A percentile compares a stretch with the other conserved stretches of the same genome.
These are phyloP conservation scores for Yueomyces sp. DNA, from an alignment of 805 yeast genomes.

Conservation along the genomic window DNA sequence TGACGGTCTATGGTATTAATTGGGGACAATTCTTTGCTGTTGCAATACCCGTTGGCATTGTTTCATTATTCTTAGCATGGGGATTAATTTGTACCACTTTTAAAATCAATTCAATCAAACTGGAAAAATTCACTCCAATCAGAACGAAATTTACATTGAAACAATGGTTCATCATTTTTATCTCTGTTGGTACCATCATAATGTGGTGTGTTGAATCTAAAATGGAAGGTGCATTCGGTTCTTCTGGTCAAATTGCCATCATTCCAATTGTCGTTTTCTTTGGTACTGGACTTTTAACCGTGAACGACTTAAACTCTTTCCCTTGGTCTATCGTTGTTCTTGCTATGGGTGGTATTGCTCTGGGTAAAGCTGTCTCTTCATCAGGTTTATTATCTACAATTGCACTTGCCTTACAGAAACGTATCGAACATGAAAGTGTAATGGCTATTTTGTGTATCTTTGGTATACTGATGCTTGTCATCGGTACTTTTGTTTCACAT, in stretches of 20 bases:
- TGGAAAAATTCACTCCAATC: constrained; percentile 35
- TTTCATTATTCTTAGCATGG: constrained; percentile 59
- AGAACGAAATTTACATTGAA: constrained; percentile 51
- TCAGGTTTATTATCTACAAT: constrained; percentile 76
- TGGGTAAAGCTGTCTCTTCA: constrained; percentile 87
- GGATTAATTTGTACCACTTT: constrained; percentile 45
- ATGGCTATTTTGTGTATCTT: constrained; percentile 68
- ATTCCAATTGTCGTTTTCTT: constrained; percentile 77
- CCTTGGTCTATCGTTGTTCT: constrained; percentile 92
- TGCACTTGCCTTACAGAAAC: constrained; percentile 52
- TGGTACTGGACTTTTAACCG: constrained; percentile 73
- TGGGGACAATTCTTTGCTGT: constrained; percentile 94
- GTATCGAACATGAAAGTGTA: constrained; percentile 46
- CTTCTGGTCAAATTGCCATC: constrained; percentile 84
- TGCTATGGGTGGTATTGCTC: constrained; percentile 95
- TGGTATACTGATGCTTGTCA: constrained; percentile 67
- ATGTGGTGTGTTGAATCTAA: constrained; percentile 84
- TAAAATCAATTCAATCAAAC: constrained; percentile 33
- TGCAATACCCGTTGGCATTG: constrained; percentile 65
- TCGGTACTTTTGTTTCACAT: constrained; percentile 93
- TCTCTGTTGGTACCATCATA: constrained; percentile 58
- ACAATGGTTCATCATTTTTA: constrained; percentile 65
- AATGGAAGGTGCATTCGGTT: constrained; percentile 64
- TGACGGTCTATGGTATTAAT: constrained; percentile 49
- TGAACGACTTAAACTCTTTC: constrained; percentile 84